Evolutionary conservation across 371 early-diverging fungal species (phyloP), one percentile per base, ranked within the genome.

Genomic region (Mucor sp.): DNA sequence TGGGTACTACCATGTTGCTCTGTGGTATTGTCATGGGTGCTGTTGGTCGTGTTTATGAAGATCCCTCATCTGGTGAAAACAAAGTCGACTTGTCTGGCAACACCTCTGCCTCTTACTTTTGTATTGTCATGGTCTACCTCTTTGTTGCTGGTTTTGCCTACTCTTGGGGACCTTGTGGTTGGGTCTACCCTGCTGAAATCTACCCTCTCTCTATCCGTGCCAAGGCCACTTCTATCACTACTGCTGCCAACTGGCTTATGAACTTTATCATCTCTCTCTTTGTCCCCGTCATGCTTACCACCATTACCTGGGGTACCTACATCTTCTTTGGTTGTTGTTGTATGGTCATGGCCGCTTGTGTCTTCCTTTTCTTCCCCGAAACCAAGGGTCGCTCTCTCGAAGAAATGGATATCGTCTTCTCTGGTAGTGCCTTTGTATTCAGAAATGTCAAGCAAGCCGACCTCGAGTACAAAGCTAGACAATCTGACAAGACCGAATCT

Each of bases 171-270:
- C 84, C 84, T 53, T 72, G 75, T 68, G 80, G 81, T 41, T 83
- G 84, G 84, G 75, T 83, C 37, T 81, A 89, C 71, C 89, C 88
- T 63, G 86, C 89, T 56, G 92, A 91, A 72, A 87, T 91, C 76
- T 90, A 69, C 67, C 82, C 84, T 66, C 69, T 81, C 11, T 72
- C 76, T 33, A 69, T 84, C 21, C 84, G 84, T 75, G 77, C 84
- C 66, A 80, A 80, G 76, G 80, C 75, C 68, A 79, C 77, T 23
- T 80, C 80, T 27, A 56, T 81, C 59, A 74, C 85, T 23, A 92
- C 91, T 25, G 84, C 89, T 72, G 83, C 89, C 68, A 90, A 90
- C 84, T 92, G 89, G 89, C 67, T 78, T 41, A 78, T 76, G 72
- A 86, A 86, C 78, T 81, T 79, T 39, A 74, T 81, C 48, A 81